phyloP scores from a whole-genome alignment of 202 grass and related monocot genomes.

The Panicum virgatum region DNA sequence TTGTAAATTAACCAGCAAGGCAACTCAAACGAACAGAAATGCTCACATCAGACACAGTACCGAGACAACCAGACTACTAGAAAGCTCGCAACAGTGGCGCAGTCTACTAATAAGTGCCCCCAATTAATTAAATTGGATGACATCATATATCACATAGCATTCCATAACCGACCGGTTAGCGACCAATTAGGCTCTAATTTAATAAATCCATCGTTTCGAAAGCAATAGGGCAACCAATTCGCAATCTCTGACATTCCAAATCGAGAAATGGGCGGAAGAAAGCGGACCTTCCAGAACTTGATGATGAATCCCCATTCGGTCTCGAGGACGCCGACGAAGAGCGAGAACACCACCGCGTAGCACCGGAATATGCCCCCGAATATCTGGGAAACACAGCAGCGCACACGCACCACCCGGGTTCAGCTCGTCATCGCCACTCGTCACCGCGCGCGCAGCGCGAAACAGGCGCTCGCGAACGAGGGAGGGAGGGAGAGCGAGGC shows the following conservation, averaged over 20 bases:
- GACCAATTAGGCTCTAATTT: background rate
- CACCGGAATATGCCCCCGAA: slow-evolving; percentile 87
- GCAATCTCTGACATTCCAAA: background rate
- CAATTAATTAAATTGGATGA: background rate
- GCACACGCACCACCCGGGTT: background rate
- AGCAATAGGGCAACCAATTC: background rate
- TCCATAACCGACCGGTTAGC: background rate
- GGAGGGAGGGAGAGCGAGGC: background rate
- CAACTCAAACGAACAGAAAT: background rate
- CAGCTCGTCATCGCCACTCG: background rate
- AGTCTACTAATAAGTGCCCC: background rate
- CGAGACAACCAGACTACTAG: background rate
- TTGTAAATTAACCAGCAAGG: background rate
- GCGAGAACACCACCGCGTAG: slow-evolving; percentile 72
- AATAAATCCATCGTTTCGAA: background rate
- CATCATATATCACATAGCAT: background rate
- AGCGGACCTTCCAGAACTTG: slow-evolving; percentile 59
- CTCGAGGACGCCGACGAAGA: slow-evolving; percentile 69
- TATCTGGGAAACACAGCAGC: slow-evolving; percentile 46
- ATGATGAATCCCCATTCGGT: slow-evolving; percentile 85
- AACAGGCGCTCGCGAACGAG: no score
- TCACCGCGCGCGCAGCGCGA: background rate
- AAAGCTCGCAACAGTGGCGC: background rate
- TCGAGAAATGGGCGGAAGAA: background rate
- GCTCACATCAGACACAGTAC: background rate